A percentile compares a stretch with the other conserved stretches of the same genome.
Evolutionary conservation across 129 eudicot genomes (phyloP).

Genomic region (Chrysanthemum seticuspe): DNA sequence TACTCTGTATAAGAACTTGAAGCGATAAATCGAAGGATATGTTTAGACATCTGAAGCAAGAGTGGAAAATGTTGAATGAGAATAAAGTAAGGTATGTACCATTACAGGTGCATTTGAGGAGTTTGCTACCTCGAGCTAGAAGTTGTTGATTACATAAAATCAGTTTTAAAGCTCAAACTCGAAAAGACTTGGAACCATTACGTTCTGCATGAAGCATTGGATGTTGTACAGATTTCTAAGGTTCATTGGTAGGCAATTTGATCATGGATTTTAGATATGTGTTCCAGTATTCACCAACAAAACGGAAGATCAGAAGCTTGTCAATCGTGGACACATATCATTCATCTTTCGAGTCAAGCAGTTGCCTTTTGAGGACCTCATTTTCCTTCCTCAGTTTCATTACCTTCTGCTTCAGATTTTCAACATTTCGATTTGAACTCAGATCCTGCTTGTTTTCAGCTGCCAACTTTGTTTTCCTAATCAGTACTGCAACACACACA

Average conservation of each 20-base stretch:
- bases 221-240: background rate
- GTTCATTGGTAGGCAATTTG: background rate
- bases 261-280: background rate
- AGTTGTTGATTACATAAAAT: background rate
- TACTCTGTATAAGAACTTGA: too few species aligned
- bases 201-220: constrained; percentile 10
- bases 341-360: constrained; percentile 34
- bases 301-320: constrained; percentile 7
- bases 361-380: constrained; percentile 56
- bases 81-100: too few species aligned
- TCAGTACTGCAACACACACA: constrained; percentile 47
- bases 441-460: constrained; percentile 47
- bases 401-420: constrained; percentile 66
- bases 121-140: too few species aligned
- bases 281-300: constrained; percentile 1
- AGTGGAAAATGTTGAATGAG: too few species aligned
- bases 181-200: background rate
- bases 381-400: constrained; percentile 75
- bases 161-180: background rate
- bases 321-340: constrained; percentile 20
- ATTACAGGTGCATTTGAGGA: too few species aligned
- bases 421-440: constrained; percentile 43
- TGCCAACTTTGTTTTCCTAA: constrained; percentile 45
- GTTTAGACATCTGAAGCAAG: too few species aligned
- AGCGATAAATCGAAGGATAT: too few species aligned